Evolutionary conservation across 345 rosid genomes (phyloP), one percentile per base, ranked within the genome.

Genomic region (Kernera saxatilis): DNA sequence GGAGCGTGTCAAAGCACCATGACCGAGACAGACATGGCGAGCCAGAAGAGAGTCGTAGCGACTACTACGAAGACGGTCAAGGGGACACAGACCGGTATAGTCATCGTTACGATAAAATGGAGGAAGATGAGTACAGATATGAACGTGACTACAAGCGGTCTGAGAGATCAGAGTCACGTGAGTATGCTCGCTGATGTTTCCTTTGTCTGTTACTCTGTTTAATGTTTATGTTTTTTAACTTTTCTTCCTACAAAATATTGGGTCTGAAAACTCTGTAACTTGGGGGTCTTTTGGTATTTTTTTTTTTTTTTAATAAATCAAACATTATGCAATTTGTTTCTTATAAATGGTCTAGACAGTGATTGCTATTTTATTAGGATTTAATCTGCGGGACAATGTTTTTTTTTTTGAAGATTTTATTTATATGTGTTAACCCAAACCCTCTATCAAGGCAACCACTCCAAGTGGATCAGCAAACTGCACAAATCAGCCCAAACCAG

Each of bases 51-150:
- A 81, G 73, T 33, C 85, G 63, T 49, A 75, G 80, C 77, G 73
- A 79, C 79, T 82, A 69, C 60, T 74, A 77, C 5, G 88, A 76
- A 52, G 29, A 57, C 3, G 72, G 43, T 13, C 84, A 73, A 45
- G 74, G 83, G 63, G 88, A 81, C 13, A 69, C 71, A 13, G 94
- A 80, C 68, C 89, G 86, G n/a, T 86, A 87, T 72, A 84, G 85
- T 54, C 87, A 84, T 19, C 81, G 71, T 2, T 89, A 81, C 67
- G 84, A 85, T 65, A 86, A 70, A 46, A 81, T 83, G 56, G 91
- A 85, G 43, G 93, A 89, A 40, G 77, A 73, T 41, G 84, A 82
- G 77, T 80, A 85, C 65, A 84, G 60, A 32, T 83, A 83, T 54
- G 91, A 80, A 39, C 70, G 18, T 6, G 79, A 74, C 15, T 81